These are phyloP conservation scores for Hericium coralloides DNA, from an alignment of 768 basidiomycete genomes.

Conservation along the genomic window DNA sequence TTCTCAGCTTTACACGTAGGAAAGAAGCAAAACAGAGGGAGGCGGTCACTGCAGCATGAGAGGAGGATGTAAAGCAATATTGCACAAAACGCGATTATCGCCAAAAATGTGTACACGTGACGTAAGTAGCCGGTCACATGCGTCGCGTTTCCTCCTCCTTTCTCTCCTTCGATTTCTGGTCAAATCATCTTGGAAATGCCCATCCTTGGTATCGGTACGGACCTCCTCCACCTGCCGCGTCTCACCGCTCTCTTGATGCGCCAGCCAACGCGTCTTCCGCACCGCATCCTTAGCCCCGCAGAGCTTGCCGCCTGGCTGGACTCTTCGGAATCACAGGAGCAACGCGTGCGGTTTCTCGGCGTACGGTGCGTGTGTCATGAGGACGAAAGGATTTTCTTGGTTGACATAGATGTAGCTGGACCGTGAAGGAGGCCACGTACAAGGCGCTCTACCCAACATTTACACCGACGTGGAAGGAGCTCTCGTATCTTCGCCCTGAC, in stretches of 20 bases:
- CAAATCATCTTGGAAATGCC: slow-evolving; percentile 28
- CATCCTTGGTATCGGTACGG: slow-evolving; percentile 70
- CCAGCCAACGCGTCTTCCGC: slow-evolving; percentile 37
- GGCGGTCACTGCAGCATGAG: no score
- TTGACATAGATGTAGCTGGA: slow-evolving; percentile 44
- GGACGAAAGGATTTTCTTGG: slow-evolving; percentile 3
- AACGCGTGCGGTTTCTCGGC: slow-evolving; percentile 45
- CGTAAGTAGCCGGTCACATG: neutral
- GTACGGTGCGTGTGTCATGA: slow-evolving; percentile 45
- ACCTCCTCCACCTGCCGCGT: slow-evolving; percentile 63
- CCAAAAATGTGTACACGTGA: neutral
- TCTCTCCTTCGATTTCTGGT: neutral
- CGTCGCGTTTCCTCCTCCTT: neutral
- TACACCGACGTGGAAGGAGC: slow-evolving; percentile 66
- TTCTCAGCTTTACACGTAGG: no score
- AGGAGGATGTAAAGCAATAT: no score
- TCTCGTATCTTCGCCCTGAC: slow-evolving; percentile 26
- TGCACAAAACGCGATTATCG: neutral
- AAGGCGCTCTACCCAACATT: slow-evolving; percentile 67
- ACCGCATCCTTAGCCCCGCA: slow-evolving; percentile 49
- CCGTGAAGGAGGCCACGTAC: slow-evolving; percentile 80
- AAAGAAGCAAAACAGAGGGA: no score
- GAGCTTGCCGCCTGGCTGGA: slow-evolving; percentile 34
- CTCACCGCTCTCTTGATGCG: slow-evolving; percentile 44
- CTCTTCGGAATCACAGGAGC: slow-evolving; percentile 18